Percentiles rank a stretch among this genome's conserved stretches.
phyloP scores from a whole-genome alignment of 768 basidiomycete species.

The Mrakia blollopis region DNA sequence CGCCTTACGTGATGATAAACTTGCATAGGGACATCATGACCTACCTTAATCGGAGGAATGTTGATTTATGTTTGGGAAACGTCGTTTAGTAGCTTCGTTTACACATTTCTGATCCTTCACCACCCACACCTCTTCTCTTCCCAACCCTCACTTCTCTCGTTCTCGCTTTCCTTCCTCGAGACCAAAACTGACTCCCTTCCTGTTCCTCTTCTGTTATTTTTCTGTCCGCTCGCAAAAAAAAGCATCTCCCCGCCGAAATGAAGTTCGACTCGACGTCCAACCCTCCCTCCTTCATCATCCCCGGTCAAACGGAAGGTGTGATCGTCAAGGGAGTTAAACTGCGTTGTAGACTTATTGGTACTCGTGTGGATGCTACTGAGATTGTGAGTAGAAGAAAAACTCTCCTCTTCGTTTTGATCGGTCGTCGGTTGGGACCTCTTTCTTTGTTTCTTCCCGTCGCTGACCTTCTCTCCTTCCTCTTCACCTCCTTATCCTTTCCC shows the following conservation, averaged over 20 bases:
- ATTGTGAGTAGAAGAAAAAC: slow-evolving; percentile 58
- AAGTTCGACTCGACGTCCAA: slow-evolving; percentile 92
- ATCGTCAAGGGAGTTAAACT: slow-evolving; percentile 91
- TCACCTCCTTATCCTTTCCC: slow-evolving; percentile 1
- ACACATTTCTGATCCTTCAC: slow-evolving; percentile 37
- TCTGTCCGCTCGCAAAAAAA: not conserved
- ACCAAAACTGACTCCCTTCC: slow-evolving; percentile 44
- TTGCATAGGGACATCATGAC: slow-evolving; percentile 47
- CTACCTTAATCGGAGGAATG: slow-evolving; percentile 40
- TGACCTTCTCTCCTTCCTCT: slow-evolving; percentile 3
- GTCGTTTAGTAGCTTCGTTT: slow-evolving; percentile 46
- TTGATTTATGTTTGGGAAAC: slow-evolving; percentile 45
- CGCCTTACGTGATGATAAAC: slow-evolving; percentile 42
- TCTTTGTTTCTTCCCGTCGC: not conserved
- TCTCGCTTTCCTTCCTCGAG: too few relatives aligned
- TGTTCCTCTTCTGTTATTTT: too few relatives aligned
- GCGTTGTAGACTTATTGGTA: slow-evolving; percentile 95
- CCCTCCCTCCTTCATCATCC: slow-evolving; percentile 74
- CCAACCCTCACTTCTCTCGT: not conserved
- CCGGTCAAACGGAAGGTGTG: slow-evolving; percentile 63
- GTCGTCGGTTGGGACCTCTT: too few relatives aligned
- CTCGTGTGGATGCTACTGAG: slow-evolving; percentile 93
- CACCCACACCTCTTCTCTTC: slow-evolving; percentile 1
- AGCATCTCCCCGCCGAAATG: slow-evolving; percentile 56
- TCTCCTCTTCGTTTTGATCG: too few relatives aligned